Conservation (phyloP, 2,329 filamentous ascomycete species). For the Didymella glomerata region DNA sequence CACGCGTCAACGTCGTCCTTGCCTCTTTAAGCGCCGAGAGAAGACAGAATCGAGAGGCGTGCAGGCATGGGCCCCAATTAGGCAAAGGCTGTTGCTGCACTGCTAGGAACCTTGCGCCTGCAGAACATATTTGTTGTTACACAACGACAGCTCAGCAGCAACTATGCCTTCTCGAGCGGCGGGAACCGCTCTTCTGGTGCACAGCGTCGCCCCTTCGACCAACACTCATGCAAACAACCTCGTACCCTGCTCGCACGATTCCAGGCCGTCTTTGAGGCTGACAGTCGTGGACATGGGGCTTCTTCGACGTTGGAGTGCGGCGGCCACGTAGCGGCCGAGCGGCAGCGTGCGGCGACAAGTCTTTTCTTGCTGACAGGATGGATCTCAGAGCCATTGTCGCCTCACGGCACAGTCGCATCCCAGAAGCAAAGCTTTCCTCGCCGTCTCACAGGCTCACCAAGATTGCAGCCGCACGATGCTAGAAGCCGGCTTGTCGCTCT, state of each 20-base stretch:
- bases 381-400: slow-evolving; percentile 1
- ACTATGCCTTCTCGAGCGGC: slow-evolving; percentile 18
- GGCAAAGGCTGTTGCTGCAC: slow-evolving; percentile 11
- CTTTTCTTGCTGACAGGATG: slow-evolving; percentile 24
- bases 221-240: slow-evolving; percentile 31
- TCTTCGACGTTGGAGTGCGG: slow-evolving; percentile 28
- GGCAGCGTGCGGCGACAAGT: slow-evolving; percentile 36
- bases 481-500: slow-evolving; percentile 33
- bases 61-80: slow-evolving; percentile 8
- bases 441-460: slow-evolving; percentile 30
- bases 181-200: slow-evolving; percentile 21
- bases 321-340: slow-evolving; percentile 36
- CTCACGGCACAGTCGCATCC: slow-evolving; percentile 10
- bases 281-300: slow-evolving; percentile 21
- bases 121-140: slow-evolving; percentile 25
- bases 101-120: slow-evolving; percentile 23
- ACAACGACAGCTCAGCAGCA: slow-evolving; percentile 30
- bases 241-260: slow-evolving; percentile 3
- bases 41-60: slow-evolving; percentile 5
- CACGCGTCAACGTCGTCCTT: slow-evolving; percentile 13
- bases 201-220: slow-evolving; percentile 26
- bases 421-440: slow-evolving; percentile 22
- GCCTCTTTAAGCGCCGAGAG: slow-evolving; percentile 6
- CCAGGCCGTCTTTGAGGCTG: slow-evolving; percentile 6
- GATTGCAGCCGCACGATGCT: slow-evolving; percentile 28